These are phyloP conservation scores for Coniella vitis DNA, from an alignment of 2,329 filamentous ascomycete species.

Conservation along the genomic window DNA sequence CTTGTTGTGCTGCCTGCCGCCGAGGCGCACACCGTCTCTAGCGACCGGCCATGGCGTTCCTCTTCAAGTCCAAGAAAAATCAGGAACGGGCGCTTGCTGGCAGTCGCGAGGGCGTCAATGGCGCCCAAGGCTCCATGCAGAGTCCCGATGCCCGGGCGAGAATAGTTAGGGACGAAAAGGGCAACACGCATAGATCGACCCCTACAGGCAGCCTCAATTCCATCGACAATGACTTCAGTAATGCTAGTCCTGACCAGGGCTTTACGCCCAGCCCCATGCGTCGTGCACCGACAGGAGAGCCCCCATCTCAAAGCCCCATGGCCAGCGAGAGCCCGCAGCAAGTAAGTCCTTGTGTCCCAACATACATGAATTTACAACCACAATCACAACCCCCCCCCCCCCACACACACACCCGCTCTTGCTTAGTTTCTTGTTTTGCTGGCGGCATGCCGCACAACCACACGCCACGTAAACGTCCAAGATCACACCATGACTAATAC, in stretches of 20 bases:
- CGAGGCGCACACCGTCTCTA: slow-evolving; percentile 27
- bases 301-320: slow-evolving; percentile 43
- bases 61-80: slow-evolving; percentile 77
- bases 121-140: slow-evolving; percentile 42
- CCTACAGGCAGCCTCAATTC: slow-evolving; percentile 75
- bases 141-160: slow-evolving; percentile 43
- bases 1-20: slow-evolving; percentile 5
- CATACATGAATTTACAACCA: too few species aligned
- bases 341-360: slow-evolving; percentile 28
- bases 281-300: slow-evolving; percentile 29
- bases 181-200: slow-evolving; percentile 51
- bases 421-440: not conserved
- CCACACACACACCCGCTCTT: too few species aligned
- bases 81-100: slow-evolving; percentile 51
- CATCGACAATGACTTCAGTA: slow-evolving; percentile 50
- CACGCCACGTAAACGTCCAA: too few species aligned
- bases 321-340: slow-evolving; percentile 24
- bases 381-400: too few species aligned
- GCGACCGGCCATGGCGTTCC: slow-evolving; percentile 61
- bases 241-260: slow-evolving; percentile 59
- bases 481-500: slow-evolving; percentile 2
- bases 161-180: slow-evolving; percentile 50
- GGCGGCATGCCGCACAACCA: too few species aligned
- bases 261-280: slow-evolving; percentile 35
- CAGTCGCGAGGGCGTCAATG: slow-evolving; percentile 45